These are phyloP conservation scores for Serendipita sp. DNA, from an alignment of 768 basidiomycete genomes.

Conservation along the genomic window DNA sequence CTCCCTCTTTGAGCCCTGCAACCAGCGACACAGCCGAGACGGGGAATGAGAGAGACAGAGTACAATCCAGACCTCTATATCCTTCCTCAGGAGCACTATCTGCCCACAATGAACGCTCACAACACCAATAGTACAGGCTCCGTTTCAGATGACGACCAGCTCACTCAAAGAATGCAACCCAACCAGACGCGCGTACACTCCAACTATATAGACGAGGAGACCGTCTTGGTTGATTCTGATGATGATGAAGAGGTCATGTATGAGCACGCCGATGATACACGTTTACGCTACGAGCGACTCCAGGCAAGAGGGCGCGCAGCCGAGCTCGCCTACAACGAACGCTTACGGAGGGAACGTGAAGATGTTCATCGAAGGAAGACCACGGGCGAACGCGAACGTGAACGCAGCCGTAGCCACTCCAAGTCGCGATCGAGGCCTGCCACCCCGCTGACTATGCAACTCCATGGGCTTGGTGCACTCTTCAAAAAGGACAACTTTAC, in stretches of 20 bases:
- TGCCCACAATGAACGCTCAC: too few species aligned
- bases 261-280: conserved; percentile 1
- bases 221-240: background rate
- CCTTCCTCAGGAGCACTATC: too few species aligned
- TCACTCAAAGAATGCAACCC: background rate
- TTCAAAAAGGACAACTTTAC: background rate
- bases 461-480: background rate
- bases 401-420: background rate
- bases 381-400: background rate
- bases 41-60: too few species aligned
- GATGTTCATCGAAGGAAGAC: background rate
- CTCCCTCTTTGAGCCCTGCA: too few species aligned
- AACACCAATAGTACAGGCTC: too few species aligned
- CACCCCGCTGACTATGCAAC: background rate
- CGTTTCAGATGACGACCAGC: background rate
- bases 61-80: too few species aligned
- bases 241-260: background rate
- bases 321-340: background rate
- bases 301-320: background rate
- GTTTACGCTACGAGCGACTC: conserved; percentile 2
- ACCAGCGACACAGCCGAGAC: too few species aligned
- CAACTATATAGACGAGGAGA: background rate
- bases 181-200: too few species aligned
- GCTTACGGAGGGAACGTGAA: background rate
- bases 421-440: background rate